Base-by-base conservation (phyloP, 2,329 filamentous ascomycete species). In the Phyllosticta citriasiana region DNA sequence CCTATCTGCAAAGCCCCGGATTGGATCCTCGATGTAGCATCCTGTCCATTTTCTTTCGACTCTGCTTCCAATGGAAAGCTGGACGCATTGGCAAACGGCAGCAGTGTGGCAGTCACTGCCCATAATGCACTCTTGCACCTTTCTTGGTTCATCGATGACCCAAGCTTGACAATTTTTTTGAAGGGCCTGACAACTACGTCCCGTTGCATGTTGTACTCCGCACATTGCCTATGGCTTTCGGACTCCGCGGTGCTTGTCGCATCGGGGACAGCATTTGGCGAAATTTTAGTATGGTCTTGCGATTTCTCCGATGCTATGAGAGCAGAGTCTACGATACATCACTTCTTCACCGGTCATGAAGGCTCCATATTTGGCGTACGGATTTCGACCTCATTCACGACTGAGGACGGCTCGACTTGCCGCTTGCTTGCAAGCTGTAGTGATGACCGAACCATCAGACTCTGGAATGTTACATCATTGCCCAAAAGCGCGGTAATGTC, bases 361-460 rank as follows among this genome's bases (percentile, higher is more conserved):
- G 94, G 94, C 0, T 97, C 93, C 0, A 88, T 99, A 27, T 99
- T 97, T 66, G 92, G 91, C 1, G 88, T 99, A 2, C 81, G 85
- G 33, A 88, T 97, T 40, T 96, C 91, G 0, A 57, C 69, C 35
- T 62, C 67, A 52, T 62, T 74, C 3, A 57, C 61, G 4, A 57
- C 61, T 0, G 63, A 56, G 14, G 60, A 66, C 76, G 81, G 0
- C 70, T 76, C 65, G 72, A 76, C 78, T 26, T 40, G 50, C n/a
- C 80, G 88, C 57, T 73, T 96, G n/a, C 79, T 99, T 35, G 89
- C 88, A 14, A 97, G 89, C 68, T 99, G 94, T 71, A 97, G 93
- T 69, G 94, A 99, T 70, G 94, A 99, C 73, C 83, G 94, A 57
- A 96, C 91, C 0, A 84, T 99, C 24, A 82, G 89, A 14, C 76